Conservation (phyloP, 805 yeast species). For the Kluyveromyces dobzhanskii region DNA sequence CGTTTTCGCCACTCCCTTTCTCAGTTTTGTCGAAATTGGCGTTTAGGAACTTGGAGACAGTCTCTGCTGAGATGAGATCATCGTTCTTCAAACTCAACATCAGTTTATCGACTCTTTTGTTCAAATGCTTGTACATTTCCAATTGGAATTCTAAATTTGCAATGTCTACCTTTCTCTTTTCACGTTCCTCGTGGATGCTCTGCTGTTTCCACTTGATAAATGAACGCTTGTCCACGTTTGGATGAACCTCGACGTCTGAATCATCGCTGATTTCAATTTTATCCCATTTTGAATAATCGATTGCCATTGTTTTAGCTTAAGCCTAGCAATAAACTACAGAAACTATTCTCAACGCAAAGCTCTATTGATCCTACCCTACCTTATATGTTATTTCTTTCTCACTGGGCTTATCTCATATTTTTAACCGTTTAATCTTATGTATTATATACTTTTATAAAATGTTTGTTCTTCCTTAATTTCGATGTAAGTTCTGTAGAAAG, state of each 20-base stretch:
- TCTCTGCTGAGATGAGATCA: slow-evolving; percentile 28
- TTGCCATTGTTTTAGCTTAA: slow-evolving; percentile 42
- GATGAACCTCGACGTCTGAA: slow-evolving; percentile 95
- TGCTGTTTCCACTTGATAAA: slow-evolving; percentile 95
- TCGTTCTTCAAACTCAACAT: slow-evolving; percentile 35
- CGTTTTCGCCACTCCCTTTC: slow-evolving; percentile 40
- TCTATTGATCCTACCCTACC: too few relatives aligned
- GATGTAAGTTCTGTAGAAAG: not conserved
- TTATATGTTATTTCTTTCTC: too few relatives aligned
- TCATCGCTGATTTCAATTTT: slow-evolving; percentile 93
- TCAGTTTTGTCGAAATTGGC: slow-evolving; percentile 49
- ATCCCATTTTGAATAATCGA: slow-evolving; percentile 98
- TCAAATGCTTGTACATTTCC: slow-evolving; percentile 71
- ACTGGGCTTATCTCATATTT: too few relatives aligned
- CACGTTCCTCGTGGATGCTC: slow-evolving; percentile 90
- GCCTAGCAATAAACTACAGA: too few relatives aligned
- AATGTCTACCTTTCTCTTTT: slow-evolving; percentile 70
- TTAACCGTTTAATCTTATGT: too few relatives aligned
- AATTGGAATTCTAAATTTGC: slow-evolving; percentile 65
- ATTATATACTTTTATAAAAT: too few relatives aligned
- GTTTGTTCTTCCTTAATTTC: too few relatives aligned
- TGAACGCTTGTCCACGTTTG: slow-evolving; percentile 90
- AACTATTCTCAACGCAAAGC: too few relatives aligned
- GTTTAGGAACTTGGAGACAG: slow-evolving; percentile 37
- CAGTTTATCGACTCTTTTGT: slow-evolving; percentile 62